These are phyloP conservation scores for Candida nitratophila DNA, from an alignment of 805 yeast genomes.

Conservation along the genomic window DNA sequence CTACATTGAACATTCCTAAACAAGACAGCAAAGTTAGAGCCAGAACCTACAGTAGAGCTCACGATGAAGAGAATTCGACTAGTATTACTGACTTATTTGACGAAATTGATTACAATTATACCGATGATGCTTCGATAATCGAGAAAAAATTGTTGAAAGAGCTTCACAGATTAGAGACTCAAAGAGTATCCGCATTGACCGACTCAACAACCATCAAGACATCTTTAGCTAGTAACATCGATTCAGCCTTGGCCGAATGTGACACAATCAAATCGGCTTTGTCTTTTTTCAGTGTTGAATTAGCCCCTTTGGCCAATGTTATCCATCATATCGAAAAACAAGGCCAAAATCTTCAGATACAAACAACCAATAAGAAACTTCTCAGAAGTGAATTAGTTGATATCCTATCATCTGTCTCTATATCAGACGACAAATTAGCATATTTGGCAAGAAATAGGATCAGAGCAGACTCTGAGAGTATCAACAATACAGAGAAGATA, in stretches of 20 bases:
- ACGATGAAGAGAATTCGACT: slow-evolving; percentile 10
- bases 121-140: slow-evolving; percentile 55
- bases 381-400: slow-evolving; percentile 63
- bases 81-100: slow-evolving; percentile 63
- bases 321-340: slow-evolving; percentile 65
- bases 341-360: slow-evolving; percentile 77
- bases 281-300: slow-evolving; percentile 51
- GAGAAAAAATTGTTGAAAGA: slow-evolving; percentile 52
- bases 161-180: slow-evolving; percentile 53
- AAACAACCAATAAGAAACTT: slow-evolving; percentile 72
- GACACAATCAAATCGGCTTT: slow-evolving; percentile 46
- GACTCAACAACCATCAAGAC: slow-evolving; percentile 14
- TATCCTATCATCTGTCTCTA: slow-evolving; percentile 63
- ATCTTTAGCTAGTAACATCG: slow-evolving; percentile 21
- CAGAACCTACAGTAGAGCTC: slow-evolving; percentile 23
- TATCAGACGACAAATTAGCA: slow-evolving; percentile 48
- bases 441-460: slow-evolving; percentile 41
- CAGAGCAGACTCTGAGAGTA: slow-evolving; percentile 36
- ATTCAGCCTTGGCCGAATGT: slow-evolving; percentile 44
- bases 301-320: slow-evolving; percentile 59
- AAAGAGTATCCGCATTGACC: slow-evolving; percentile 50
- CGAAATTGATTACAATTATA: slow-evolving; percentile 69
- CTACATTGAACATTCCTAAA: neutral
- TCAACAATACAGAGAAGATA: slow-evolving; percentile 44
- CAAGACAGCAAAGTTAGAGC: slow-evolving; percentile 11